Percentiles rank a stretch among this genome's conserved stretches.
These are phyloP conservation scores for Dictyophora rubrovolvata DNA, from an alignment of 768 basidiomycete genomes.

Conservation along the genomic window DNA sequence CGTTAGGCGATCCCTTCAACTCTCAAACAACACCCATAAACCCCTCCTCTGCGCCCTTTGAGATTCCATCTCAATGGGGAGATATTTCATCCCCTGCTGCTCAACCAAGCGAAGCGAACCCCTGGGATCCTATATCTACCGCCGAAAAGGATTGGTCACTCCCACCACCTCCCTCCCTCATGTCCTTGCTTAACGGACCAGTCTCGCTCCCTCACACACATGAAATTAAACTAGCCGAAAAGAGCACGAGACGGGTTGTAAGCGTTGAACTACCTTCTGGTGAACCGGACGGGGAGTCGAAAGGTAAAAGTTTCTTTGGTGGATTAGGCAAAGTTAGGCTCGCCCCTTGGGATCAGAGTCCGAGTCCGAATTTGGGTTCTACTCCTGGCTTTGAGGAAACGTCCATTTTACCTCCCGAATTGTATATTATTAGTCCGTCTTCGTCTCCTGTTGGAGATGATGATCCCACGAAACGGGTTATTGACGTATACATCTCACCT, in stretches of 20 bases:
- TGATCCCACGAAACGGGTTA: conserved; percentile 45
- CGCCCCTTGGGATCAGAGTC: conserved; percentile 41
- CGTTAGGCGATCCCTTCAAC: conserved; percentile 26
- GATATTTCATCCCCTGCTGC: conserved; percentile 9
- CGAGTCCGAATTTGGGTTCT: conserved; percentile 29
- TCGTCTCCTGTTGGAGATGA: conserved; percentile 17
- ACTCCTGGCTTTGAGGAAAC: conserved; percentile 21
- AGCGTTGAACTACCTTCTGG: conserved; percentile 29
- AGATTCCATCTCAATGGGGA: conserved; percentile 23
- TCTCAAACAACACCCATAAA: background rate
- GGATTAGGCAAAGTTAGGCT: conserved; percentile 42
- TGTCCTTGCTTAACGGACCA: conserved; percentile 42
- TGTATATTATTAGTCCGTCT: conserved; percentile 13
- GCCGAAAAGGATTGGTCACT: conserved; percentile 5
- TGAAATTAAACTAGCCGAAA: conserved; percentile 54
- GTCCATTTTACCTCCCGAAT: conserved; percentile 12
- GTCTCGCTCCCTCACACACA: conserved; percentile 52
- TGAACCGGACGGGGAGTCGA: background rate
- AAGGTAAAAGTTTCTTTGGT: conserved; percentile 31
- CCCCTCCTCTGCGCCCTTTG: background rate
- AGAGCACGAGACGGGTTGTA: conserved; percentile 48
- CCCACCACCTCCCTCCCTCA: conserved; percentile 11
- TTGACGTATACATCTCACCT: conserved; percentile 47
- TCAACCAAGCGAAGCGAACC: background rate
- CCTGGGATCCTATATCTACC: conserved; percentile 7